Base-by-base conservation (phyloP, 352 stramenopile genomes). In the Phytopythium aichiense region DNA sequence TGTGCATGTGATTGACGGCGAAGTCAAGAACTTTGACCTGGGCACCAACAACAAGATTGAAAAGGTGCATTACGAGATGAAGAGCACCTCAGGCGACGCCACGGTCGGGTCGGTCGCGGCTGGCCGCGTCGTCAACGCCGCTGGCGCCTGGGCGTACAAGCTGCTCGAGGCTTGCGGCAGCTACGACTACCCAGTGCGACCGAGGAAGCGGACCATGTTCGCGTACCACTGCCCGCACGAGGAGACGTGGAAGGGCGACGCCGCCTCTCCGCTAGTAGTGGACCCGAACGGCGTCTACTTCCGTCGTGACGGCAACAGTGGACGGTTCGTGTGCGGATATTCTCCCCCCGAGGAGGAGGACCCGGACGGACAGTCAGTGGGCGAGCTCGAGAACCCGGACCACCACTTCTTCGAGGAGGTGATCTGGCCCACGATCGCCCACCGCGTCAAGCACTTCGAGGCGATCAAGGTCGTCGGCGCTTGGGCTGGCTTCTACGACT, bases 401-500 rank as follows among this genome's bases (percentile, higher is more conserved):
- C 73, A 95, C 64, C 60, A 78, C 4, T 64, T 88, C 42, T 95
- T 93, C 45, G 83, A 92, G 49, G 73, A 91, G 48, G 58, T 88
- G 22, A 87, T 93, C 61, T 95, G 86, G 86, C 86, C 86, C 18
- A 91, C 82, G 18, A 89, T 95, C 45, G 86, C 86, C 3, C 64
- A 78, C 51, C 80, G 86, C 28, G 84, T 95, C 13, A 77, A 85
- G 33, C 69, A 79, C 22, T 93, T 95, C 46, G 84, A 95, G 57
- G 78, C 76, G 37, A 85, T 95, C 64, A 93, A 95, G 63, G 58
- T 93, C 3, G n/a, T 90, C 28, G 88, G 76, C 45, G 67, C 77
- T 8, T 95, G 86, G 86, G 77, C 86, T 31, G 86, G 86, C 9
- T 95, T 84, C 68, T 95, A 95, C 68, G 86, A 95, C 60, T 95